Conservation (phyloP, 192 early-diverging fungal species). For the Nowakowskiella sp. region DNA sequence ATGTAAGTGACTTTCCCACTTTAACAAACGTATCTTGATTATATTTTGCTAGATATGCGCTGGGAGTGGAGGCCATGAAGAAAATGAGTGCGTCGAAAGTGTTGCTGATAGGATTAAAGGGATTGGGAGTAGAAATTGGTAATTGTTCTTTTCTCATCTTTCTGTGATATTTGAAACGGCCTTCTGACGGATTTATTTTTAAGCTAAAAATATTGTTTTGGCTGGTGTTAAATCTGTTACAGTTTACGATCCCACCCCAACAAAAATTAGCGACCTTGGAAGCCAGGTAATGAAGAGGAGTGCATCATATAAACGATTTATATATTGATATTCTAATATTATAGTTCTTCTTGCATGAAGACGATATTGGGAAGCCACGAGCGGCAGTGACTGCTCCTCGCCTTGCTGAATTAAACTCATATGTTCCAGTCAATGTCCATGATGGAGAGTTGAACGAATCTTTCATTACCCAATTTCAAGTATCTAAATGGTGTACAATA, state of each 20-base stretch:
- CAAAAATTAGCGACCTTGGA: conserved; percentile 75
- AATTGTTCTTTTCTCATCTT: conserved; percentile 7
- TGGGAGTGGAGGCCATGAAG: conserved; percentile 93
- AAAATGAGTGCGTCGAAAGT: conserved; percentile 96
- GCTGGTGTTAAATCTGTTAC: conserved; percentile 99
- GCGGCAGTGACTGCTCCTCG: conserved; percentile 66
- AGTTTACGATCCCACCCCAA: conserved; percentile 74
- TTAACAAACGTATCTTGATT: conserved; percentile 56
- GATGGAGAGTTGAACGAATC: conserved; percentile 64
- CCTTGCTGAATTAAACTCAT: conserved; percentile 92
- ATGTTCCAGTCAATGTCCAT: conserved; percentile 82
- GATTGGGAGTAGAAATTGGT: conserved; percentile 97
- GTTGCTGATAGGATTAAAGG: conserved; percentile 90
- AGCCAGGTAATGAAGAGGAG: conserved; percentile 60
- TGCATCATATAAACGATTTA: neutral
- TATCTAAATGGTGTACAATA: neutral
- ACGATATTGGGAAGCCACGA: conserved; percentile 81
- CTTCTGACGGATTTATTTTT: neutral
- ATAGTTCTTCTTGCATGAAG: conserved; percentile 81
- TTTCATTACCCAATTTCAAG: conserved; percentile 37
- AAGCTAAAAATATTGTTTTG: conserved; percentile 95
- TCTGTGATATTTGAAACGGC: neutral
- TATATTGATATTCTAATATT: neutral
- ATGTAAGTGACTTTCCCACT: conserved; percentile 62
- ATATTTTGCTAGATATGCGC: too few relatives aligned